Evolutionary conservation across 768 basidiomycete species (phyloP), one percentile per base, ranked within the genome.

Genomic region (Dioszegia hungarica): DNA sequence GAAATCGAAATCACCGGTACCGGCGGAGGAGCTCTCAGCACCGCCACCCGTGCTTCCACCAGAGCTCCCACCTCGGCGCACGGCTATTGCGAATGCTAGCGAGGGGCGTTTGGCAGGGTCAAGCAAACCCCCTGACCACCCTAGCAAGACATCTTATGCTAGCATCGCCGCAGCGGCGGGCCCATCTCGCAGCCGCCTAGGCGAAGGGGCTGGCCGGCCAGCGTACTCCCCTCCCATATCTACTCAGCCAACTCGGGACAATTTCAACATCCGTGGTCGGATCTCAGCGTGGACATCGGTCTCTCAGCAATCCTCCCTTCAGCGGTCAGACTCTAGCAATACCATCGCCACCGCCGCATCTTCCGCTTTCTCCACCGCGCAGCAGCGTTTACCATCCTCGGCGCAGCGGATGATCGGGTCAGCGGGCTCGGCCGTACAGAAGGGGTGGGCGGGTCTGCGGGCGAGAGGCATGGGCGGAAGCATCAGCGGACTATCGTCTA

Each of bases 401-500:
- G 67, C 70, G 15, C 68, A 69, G 34, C 45, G 59, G 29, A 61
- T 69, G 12, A 36, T 72, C 1, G 67, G 66, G 5, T 64, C 58
- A 40, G 70, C 70, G 36, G 68, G 68, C 5, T 69, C 67, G 33
- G 70, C 68, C 5, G 70, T 72, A 10, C 61, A 63, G 56, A 68
- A 69, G 51, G 64, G 67, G 25, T 72, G 70, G 70, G 67, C 67
- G 4, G 70, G 70, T 9, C 36, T 72, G 15, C 33, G 70, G 17
- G 60, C 67, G 12, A 38, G 67, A 33, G 67, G 70, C 10, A 63
- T 67, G 14, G 66, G 64, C 12, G 70, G 67, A 19, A 61, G 61
- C 54, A 65, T 69, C 0, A 64, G 62, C 40, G 56, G 34, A 41
- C 27, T 55, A 52, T 39, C 54, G 25, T 50, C 25, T 3, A 39